Base-by-base conservation (phyloP, 1,284 basidiomycete species). In the Peniophora sp. region DNA sequence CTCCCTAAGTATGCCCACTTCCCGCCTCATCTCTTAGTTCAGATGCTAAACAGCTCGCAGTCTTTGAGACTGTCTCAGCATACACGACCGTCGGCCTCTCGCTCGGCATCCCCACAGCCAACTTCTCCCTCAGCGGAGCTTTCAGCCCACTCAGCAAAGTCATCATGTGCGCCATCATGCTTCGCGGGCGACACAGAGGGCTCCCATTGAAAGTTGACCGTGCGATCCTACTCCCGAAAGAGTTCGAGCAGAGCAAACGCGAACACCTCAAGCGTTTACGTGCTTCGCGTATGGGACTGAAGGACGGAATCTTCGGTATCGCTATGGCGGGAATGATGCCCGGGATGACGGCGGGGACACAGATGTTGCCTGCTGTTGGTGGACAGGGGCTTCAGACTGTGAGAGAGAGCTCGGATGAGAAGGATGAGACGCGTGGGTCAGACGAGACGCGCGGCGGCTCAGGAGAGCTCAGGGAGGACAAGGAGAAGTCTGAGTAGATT, bases 81-180 rank as follows among this genome's bases (percentile, higher is more conserved):
- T 82, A 81, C 56, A 78, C 78, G 19, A 81, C 78, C 0, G 78
- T 82, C 49, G 79, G 79, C 0, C 62, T 82, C 14, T 77, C 72
- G 57, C 64, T 81, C 1, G 83, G 82, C 1, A 67, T 78, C 1
- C 69, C 74, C 0, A 71, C 60, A 6, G 70, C 63, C 32, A 69
- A 68, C 53, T 72, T 67, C 50, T 72, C 76, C 0, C 69, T 82
- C 38, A 67, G 69, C 2, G 79, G 79, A 0, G 65, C 72, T 2
- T 79, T 80, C 57, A 61, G 69, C 0, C 71, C 71, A 0, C 63
- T 83, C 1, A 78, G 77, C 0, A 83, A 83, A 60, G 65, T 84
- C 12, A 73, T 83, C n/a, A 63, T 82, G n/a, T 67, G 69, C 47
- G 63, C 65, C 20, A 78, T 83, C 52, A 84, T 83, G 79, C 65